These are phyloP conservation scores for Oenanthe javanica DNA, from an alignment of 140 eudicot genomes.

Conservation along the genomic window DNA sequence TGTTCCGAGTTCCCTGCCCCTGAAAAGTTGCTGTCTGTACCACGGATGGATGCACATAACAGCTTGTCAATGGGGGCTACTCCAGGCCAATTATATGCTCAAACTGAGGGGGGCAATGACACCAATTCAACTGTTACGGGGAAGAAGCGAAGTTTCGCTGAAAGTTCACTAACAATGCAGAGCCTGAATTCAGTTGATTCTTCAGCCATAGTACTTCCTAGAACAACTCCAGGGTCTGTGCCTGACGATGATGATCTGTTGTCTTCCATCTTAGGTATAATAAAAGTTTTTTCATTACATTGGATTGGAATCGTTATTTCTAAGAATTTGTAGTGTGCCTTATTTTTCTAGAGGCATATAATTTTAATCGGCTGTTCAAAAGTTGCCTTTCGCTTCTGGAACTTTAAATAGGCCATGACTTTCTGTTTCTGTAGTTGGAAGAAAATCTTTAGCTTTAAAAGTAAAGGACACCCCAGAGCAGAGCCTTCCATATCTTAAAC, in stretches of 20 bases:
- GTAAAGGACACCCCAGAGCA: conserved; percentile 55
- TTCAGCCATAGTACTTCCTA: conserved; percentile 33
- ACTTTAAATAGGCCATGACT: background rate
- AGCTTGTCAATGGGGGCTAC: conserved; percentile 39
- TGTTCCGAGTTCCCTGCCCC: conserved; percentile 52
- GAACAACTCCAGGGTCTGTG: conserved; percentile 38
- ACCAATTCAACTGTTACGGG: conserved; percentile 37
- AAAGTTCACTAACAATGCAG: conserved; percentile 64
- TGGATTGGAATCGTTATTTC: background rate
- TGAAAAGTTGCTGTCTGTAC: conserved; percentile 46
- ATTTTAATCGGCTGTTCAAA: background rate
- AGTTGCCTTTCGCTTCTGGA: background rate
- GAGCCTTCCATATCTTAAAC: conserved; percentile 41
- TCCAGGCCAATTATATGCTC: conserved; percentile 24
- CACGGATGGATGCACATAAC: conserved; percentile 2
- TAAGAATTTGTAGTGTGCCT: background rate
- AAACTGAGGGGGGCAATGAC: conserved; percentile 33
- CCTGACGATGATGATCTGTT: conserved; percentile 76
- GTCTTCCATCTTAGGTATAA: conserved; percentile 87
- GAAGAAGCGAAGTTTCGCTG: conserved; percentile 74
- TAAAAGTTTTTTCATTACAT: background rate
- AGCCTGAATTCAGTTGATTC: conserved; percentile 56
- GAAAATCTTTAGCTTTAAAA: conserved; percentile 57
- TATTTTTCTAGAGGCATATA: background rate
- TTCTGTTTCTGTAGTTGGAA: conserved; percentile 54